Conservation (phyloP, 441 rosid genomes). For the Populus hybrid region DNA sequence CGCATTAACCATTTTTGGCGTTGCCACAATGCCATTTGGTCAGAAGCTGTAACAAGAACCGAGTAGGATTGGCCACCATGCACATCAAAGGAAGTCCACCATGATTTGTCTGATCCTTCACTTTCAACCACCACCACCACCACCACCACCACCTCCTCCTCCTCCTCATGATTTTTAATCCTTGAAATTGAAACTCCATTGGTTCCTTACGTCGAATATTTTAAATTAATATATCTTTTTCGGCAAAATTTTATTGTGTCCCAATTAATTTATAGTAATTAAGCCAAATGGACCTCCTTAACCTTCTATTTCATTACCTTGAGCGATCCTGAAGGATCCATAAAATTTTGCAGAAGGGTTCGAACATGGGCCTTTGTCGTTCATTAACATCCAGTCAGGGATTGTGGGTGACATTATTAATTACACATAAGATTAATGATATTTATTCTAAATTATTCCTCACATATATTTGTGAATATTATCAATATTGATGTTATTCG, state of each 20-base stretch:
- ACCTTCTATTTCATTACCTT: conserved; percentile 25
- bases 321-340: conserved; percentile 31
- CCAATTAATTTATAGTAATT: too few species aligned
- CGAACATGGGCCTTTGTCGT: conserved; percentile 37
- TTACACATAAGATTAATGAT: too few species aligned
- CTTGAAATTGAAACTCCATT: conserved; percentile 55
- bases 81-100: conserved; percentile 51
- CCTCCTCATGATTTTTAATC: conserved; percentile 43
- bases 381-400: conserved; percentile 41
- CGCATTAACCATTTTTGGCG: conserved; percentile 37
- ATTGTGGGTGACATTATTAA: too few species aligned
- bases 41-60: conserved; percentile 50
- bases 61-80: conserved; percentile 77
- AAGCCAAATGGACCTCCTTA: neutral
- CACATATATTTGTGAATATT: too few species aligned
- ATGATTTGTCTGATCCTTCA: conserved; percentile 70
- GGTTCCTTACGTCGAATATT: conserved; percentile 63
- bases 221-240: conserved; percentile 51
- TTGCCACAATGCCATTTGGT: conserved; percentile 37
- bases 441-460: too few species aligned
- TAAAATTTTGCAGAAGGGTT: conserved; percentile 12
- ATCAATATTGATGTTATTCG: too few species aligned
- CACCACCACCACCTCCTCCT: conserved; percentile 42
- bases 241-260: too few species aligned
- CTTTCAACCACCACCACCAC: conserved; percentile 59